Evolutionary conservation across 2,329 filamentous ascomycete species (phyloP).

Genomic region (Trichophyton simii): DNA sequence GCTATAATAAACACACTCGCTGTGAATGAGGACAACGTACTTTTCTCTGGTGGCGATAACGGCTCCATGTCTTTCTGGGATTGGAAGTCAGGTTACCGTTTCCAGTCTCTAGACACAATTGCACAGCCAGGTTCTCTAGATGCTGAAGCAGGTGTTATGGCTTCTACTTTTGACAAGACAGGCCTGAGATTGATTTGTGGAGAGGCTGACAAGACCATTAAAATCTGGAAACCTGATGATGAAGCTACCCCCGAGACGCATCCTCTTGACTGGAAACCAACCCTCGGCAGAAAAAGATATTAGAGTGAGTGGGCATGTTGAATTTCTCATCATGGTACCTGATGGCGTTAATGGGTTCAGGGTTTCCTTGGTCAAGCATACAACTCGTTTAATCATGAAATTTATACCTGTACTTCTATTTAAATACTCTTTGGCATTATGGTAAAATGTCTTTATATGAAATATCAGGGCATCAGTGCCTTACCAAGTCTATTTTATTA

Average conservation of each 20-base stretch:
- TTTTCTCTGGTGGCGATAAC: slow-evolving; percentile 92
- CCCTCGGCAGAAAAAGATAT: slow-evolving; percentile 62
- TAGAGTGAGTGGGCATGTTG: slow-evolving; percentile 25
- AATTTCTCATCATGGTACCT: slow-evolving; percentile 8
- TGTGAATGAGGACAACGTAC: slow-evolving; percentile 86
- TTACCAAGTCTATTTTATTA: neutral
- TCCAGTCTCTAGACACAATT: slow-evolving; percentile 78
- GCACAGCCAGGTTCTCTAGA: slow-evolving; percentile 90
- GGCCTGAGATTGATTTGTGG: slow-evolving; percentile 83
- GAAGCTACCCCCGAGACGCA: slow-evolving; percentile 82
- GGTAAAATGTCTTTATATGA: neutral
- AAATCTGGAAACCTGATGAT: slow-evolving; percentile 93
- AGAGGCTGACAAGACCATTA: slow-evolving; percentile 96
- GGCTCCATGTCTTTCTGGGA: slow-evolving; percentile 97
- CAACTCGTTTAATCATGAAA: neutral
- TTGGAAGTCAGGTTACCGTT: slow-evolving; percentile 91
- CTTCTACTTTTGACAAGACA: slow-evolving; percentile 79
- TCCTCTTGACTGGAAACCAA: slow-evolving; percentile 84
- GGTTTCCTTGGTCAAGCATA: neutral
- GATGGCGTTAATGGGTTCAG: slow-evolving; percentile 5
- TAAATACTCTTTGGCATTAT: neutral
- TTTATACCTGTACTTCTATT: neutral
- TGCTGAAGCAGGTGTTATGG: slow-evolving; percentile 90
- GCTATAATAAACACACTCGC: slow-evolving; percentile 88
- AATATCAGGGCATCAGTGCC: neutral